Percentiles rank a stretch among this genome's conserved stretches.
Evolutionary conservation across 306 rosid genomes (phyloP).

Genomic region (Cercis canadensis): DNA sequence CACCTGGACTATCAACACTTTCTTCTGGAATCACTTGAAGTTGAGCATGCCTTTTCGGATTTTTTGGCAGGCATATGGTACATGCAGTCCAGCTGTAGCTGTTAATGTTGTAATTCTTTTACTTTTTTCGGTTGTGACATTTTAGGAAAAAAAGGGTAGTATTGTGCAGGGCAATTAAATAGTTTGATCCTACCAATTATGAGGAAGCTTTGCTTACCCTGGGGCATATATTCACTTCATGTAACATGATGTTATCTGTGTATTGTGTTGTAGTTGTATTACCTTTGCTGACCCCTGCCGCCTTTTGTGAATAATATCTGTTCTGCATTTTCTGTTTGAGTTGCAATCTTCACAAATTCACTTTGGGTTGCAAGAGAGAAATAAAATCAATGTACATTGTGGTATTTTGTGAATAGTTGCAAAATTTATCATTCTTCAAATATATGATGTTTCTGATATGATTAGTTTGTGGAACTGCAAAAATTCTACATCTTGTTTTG

Average conservation of each 20-base stretch:
- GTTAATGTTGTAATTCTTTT: background rate
- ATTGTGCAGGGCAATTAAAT: slow-evolving; percentile 36
- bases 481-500: no score
- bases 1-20: slow-evolving; percentile 37
- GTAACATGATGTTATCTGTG: background rate
- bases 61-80: slow-evolving; percentile 32
- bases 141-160: slow-evolving; percentile 40
- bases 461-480: background rate
- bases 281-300: background rate
- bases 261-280: slow-evolving; percentile 23
- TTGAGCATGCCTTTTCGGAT: slow-evolving; percentile 11
- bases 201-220: slow-evolving; percentile 3
- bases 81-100: slow-evolving; percentile 32
- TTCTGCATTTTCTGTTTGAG: slow-evolving; percentile 22
- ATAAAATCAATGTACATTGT: background rate
- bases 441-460: background rate
- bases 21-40: slow-evolving; percentile 35
- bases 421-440: background rate
- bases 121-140: background rate
- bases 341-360: slow-evolving; percentile 1
- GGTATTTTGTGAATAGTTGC: background rate
- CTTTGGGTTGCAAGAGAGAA: background rate
- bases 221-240: slow-evolving; percentile 18
- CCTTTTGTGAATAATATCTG: background rate
- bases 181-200: slow-evolving; percentile 11